Evolutionary conservation across 1,284 basidiomycete species (phyloP).

Genomic region (Gymnopus androsaceus): DNA sequence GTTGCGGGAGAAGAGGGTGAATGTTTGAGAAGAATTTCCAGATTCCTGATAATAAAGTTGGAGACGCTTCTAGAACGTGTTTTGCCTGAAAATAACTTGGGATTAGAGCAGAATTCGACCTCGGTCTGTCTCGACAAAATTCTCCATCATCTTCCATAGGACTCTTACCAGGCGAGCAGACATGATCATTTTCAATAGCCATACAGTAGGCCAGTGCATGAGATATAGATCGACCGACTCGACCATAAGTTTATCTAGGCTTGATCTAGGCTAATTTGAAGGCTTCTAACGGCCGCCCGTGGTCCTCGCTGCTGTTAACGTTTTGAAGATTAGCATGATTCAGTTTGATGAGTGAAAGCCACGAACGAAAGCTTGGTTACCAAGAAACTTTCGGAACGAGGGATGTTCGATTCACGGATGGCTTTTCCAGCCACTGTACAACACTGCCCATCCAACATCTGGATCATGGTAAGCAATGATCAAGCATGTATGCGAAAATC

Average conservation of each 20-base stretch:
- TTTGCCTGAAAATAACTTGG: conserved; percentile 34
- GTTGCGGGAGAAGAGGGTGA: conserved; percentile 47
- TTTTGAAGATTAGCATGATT: neutral
- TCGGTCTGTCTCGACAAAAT: conserved; percentile 44
- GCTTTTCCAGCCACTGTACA: conserved; percentile 23
- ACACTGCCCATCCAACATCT: conserved; percentile 30
- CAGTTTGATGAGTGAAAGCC: neutral
- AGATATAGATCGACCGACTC: conserved; percentile 27
- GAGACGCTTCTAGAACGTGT: conserved; percentile 51
- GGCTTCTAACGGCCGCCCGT: conserved; percentile 18
- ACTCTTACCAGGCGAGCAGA: conserved; percentile 20
- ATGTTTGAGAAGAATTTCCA: conserved; percentile 33
- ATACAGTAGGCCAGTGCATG: conserved; percentile 29
- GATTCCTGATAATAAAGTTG: conserved; percentile 49
- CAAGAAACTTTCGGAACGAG: conserved; percentile 16
- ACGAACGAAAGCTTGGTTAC: conserved; percentile 20
- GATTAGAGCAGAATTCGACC: neutral
- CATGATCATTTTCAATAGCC: conserved; percentile 16
- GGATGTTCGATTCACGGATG: conserved; percentile 15
- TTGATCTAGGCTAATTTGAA: conserved; percentile 15
- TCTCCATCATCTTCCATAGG: conserved; percentile 64
- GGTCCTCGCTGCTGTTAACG: conserved; percentile 15
- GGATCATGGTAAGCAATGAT: neutral
- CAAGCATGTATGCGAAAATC: too few species aligned
- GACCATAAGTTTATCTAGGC: too few species aligned